These are phyloP conservation scores for Rhizopogon hawkerae DNA, from an alignment of 1,284 basidiomycete species.

Conservation along the genomic window DNA sequence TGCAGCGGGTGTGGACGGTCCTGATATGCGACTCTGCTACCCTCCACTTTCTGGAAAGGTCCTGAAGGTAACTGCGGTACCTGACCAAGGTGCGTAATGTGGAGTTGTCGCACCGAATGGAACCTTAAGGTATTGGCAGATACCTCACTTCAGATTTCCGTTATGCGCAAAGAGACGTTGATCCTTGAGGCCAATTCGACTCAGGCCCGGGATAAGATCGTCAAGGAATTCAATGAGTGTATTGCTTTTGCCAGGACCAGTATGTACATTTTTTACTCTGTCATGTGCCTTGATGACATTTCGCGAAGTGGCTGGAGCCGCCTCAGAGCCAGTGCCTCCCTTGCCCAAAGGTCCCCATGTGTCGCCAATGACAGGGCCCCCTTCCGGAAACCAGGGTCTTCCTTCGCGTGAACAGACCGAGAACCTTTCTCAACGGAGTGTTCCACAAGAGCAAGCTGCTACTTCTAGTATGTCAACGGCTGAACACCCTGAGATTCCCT, in stretches of 20 bases:
- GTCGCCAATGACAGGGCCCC: neutral
- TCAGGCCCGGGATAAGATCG: constrained; percentile 56
- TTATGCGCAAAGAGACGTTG: constrained; percentile 87
- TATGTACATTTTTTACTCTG: constrained; percentile 31
- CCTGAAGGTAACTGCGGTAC: constrained; percentile 60
- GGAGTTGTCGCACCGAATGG: constrained; percentile 4
- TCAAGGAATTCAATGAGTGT: constrained; percentile 76
- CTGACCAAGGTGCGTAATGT: constrained; percentile 42
- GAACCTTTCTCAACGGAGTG: neutral
- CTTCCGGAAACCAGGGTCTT: neutral
- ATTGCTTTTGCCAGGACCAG: constrained; percentile 72
- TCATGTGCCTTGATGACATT: neutral
- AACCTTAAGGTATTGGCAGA: constrained; percentile 33
- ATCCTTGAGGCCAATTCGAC: constrained; percentile 58
- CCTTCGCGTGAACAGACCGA: neutral
- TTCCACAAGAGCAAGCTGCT: neutral
- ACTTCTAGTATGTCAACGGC: neutral
- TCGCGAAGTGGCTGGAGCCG: constrained; percentile 44
- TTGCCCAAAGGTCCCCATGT: constrained; percentile 32
- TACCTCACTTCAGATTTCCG: constrained; percentile 66
- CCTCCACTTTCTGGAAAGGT: constrained; percentile 96
- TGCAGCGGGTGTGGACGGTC: constrained; percentile 43
- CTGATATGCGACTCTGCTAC: constrained; percentile 91
- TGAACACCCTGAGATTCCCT: neutral
- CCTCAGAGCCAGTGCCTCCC: constrained; percentile 54